Evolutionary conservation across 2,329 filamentous ascomycete species (phyloP), one percentile per base, ranked within the genome.

Genomic region (Scytalidium sp.): DNA sequence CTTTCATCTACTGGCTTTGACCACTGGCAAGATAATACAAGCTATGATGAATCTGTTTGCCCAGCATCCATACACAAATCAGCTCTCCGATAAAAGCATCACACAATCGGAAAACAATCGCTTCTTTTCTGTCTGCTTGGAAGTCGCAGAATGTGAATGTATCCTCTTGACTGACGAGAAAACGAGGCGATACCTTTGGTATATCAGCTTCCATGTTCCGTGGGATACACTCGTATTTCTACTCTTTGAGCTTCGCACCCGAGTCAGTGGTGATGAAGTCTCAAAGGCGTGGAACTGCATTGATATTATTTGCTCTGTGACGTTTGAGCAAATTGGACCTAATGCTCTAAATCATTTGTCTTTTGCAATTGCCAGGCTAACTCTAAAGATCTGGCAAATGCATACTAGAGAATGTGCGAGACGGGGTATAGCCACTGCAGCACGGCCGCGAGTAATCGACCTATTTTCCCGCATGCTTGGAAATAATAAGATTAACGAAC

Each of bases 41-140:
- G 22, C 22, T 4, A 23, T 32, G 22, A 17, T 45, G 22, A 23
- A 29, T 20, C 43, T 45, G 9, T n/a, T 19, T 32, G 43, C 43
- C 8, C 43, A 45, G 5, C 43, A 45, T 45, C 43, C 43, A 2
- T 45, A 29, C 8, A n/a, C n/a, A n/a, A n/a, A n/a, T n/a, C 43
- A 45, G 15, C 39, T 32, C 23, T 15, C 22, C 13, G 43, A 45
- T 29, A 32, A 19, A 45, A 29, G 43, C 1, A 29, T 29, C 19
- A 29, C 13, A n/a, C 45, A 47, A 41, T 41, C 32, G 3, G 47
- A 49, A 42, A 45, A 39, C 21, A 36, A 50, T 25, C 13, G n/a
- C 20, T 21, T 45, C 3, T 42, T 45, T 23, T 40, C 43, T 5
- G 22, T 22, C 2, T 19, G 25, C 19, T 7, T 46, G n/a, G 21